Base-by-base conservation (phyloP, 1,284 basidiomycete genomes). In the Ustilago cynodontis region DNA sequence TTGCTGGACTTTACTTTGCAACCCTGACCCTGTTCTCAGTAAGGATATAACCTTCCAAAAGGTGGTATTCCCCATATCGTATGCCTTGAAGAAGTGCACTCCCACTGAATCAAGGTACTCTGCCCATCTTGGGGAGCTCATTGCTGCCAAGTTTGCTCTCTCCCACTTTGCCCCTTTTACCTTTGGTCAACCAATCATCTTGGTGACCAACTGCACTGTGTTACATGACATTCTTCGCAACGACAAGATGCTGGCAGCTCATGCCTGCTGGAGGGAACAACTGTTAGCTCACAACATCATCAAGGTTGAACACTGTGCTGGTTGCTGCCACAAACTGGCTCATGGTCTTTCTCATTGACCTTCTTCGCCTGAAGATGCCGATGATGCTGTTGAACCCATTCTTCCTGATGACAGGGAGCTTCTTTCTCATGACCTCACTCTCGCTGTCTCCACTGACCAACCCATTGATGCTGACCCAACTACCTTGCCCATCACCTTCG, bases 221-320 rank as follows among this genome's bases (percentile, higher is more conserved):
- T 20, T 55, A 10, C 7, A 29, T 13, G 53, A 55, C 33, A 55
- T 55, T 24, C 22, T 55, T 9, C 4, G 26, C 4, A 9, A 6
- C 31, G 53, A 55, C 43, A 77, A 83, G 61, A 71, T 83, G 55
- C 33, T 35, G 2, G 37, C 35, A 20, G 55, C 55, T 57, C 55
- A 57, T 26, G 37, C 55, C 22, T 20, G 37, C 7, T 57, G 55
- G 55, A 18, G 55, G 8, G 55, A 57, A 35, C 55, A 57, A n/a
- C 37, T 57, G 11, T n/a, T 57, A 18, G 55, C 35, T 18, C 37
- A 57, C 24, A 57, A 57, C 35, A 57, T 57, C 35, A 63, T 71
- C n/a, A 64, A 65, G 65, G 59, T 74, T 3, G 16, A 49, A 16
- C 47, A 35, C 33, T 35, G 33, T 35, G 33, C 33, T 13, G 13